Conservation (phyloP, 2,329 filamentous ascomycete species). For the Pseudopyrenochaeta lycopersici region DNA sequence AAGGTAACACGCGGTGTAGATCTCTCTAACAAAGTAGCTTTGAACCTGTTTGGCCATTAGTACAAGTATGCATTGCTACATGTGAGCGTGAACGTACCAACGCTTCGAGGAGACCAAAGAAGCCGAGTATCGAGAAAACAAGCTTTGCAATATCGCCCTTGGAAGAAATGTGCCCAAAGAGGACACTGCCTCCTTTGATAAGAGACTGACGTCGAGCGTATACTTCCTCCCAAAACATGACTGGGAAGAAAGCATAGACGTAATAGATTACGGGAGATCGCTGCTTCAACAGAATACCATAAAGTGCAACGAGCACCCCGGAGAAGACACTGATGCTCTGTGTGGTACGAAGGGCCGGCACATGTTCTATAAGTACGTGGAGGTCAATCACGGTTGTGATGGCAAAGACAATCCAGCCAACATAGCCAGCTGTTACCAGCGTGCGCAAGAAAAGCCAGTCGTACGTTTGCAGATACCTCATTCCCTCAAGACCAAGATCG, state of each 20-base stretch:
- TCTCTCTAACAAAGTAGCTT: constrained; percentile 89
- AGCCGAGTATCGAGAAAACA: constrained; percentile 69
- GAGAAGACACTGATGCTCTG: constrained; percentile 73
- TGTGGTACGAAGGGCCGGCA: constrained; percentile 69
- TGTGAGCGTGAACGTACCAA: constrained; percentile 58
- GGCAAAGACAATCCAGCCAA: constrained; percentile 95
- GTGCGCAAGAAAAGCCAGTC: constrained; percentile 96
- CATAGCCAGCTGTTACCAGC: constrained; percentile 86
- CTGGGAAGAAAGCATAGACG: constrained; percentile 88
- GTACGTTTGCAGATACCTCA: constrained; percentile 96
- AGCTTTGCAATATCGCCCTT: constrained; percentile 67
- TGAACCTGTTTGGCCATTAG: constrained; percentile 68
- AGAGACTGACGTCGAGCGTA: constrained; percentile 79
- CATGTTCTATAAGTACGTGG: constrained; percentile 79
- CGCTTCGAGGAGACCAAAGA: constrained; percentile 79
- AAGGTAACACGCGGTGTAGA: constrained; percentile 83
- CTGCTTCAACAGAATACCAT: constrained; percentile 80
- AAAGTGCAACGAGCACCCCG: constrained; percentile 77
- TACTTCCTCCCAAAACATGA: constrained; percentile 96
- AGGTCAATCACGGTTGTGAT: constrained; percentile 87
- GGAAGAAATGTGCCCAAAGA: constrained; percentile 75
- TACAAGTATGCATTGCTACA: neutral
- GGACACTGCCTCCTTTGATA: constrained; percentile 68
- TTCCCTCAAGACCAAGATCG: constrained; percentile 77
- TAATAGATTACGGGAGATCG: constrained; percentile 87